phyloP scores from a whole-genome alignment of 306 rosid species.

The Quercus aquifolioides region DNA sequence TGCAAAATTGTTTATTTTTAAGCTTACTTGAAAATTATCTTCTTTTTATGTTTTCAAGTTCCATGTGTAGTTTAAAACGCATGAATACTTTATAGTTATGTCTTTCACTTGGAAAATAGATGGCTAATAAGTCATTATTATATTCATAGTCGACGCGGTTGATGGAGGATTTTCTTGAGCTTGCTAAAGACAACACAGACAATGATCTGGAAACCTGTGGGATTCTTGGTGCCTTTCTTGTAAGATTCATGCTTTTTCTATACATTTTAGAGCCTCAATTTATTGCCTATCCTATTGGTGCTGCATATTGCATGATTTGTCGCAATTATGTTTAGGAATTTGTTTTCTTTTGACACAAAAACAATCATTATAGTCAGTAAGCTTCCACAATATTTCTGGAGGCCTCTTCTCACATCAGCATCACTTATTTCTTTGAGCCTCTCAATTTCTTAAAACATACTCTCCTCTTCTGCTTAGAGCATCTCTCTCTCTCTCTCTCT shows the following conservation, averaged over 20 bases:
- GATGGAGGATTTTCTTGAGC: slow-evolving; percentile 74
- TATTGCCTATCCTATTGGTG: not conserved
- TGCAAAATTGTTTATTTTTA: slow-evolving; percentile 1
- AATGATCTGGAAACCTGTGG: slow-evolving; percentile 90
- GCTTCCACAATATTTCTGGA: not conserved
- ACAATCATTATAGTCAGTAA: not conserved
- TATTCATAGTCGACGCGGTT: slow-evolving; percentile 45
- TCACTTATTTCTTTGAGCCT: not conserved
- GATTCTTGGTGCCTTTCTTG: slow-evolving; percentile 70
- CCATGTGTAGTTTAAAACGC: not conserved
- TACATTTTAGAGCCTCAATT: not conserved
- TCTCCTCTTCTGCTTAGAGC: not conserved
- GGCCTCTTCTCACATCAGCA: not conserved
- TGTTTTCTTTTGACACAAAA: not conserved
- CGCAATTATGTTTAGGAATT: slow-evolving; percentile 1
- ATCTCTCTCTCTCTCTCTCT: not conserved
- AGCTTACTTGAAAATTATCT: not conserved
- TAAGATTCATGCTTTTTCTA: slow-evolving; percentile 39
- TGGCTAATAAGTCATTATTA: slow-evolving; percentile 18
- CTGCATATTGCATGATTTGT: not conserved
- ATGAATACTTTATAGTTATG: not conserved
- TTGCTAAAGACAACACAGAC: slow-evolving; percentile 61
- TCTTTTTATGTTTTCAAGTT: not conserved
- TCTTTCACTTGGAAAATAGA: not conserved
- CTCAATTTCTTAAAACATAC: not conserved